Evolutionary conservation across 148 eudicot species (phyloP).

Genomic region (Salicornia ramosissima): DNA sequence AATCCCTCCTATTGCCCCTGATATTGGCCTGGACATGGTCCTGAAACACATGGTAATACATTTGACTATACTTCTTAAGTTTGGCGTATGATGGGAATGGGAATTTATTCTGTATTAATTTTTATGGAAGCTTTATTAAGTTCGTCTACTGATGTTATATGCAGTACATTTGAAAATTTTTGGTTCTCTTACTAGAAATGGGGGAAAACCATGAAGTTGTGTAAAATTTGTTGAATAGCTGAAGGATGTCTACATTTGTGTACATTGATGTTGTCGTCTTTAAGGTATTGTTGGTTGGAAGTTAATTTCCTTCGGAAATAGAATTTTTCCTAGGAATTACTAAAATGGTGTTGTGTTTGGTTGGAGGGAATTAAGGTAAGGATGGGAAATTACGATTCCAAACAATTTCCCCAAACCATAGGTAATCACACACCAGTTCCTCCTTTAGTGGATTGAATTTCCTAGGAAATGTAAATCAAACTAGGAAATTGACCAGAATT

Average conservation of each 20-base stretch:
- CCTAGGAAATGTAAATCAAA: too few species aligned
- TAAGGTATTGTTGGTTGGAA: too few species aligned
- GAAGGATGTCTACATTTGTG: background rate
- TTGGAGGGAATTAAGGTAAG: too few species aligned
- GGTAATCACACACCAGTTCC: too few species aligned
- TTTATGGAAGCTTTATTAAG: background rate
- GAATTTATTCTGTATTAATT: background rate
- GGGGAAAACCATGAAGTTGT: background rate
- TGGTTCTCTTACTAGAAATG: background rate
- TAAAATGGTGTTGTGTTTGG: too few species aligned
- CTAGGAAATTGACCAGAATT: too few species aligned
- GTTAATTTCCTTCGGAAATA: too few species aligned
- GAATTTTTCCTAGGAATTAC: too few species aligned
- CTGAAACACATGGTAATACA: constrained; percentile 65
- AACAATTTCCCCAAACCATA: too few species aligned
- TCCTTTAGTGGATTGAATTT: too few species aligned
- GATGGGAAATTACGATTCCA: too few species aligned
- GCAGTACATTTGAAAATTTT: background rate
- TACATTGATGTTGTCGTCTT: background rate
- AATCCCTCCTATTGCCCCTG: constrained; percentile 63
- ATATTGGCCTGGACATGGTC: constrained; percentile 72
- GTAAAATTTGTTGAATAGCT: background rate
- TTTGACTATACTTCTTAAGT: constrained; percentile 6
- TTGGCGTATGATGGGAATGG: constrained; percentile 4
- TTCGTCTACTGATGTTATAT: background rate